Percentiles rank a stretch among this genome's conserved stretches.
phyloP scores from a whole-genome alignment of 805 yeast species.

The Allodekkera sacchari region DNA sequence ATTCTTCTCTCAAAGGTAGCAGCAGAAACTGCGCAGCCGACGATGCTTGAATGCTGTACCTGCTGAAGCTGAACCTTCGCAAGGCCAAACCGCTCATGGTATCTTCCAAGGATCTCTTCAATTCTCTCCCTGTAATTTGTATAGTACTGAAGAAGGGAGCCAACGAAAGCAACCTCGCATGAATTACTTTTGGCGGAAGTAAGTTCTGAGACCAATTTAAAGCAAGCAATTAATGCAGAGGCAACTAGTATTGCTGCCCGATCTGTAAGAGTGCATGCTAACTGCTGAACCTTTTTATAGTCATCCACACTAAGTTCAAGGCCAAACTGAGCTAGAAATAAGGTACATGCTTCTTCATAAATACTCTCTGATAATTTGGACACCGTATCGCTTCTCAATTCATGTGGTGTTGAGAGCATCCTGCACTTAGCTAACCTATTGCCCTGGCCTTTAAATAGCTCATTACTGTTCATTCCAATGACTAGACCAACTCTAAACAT shows the following conservation, averaged over 20 bases:
- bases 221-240: constrained; percentile 31
- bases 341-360: neutral
- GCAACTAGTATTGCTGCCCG: constrained; percentile 40
- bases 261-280: constrained; percentile 29
- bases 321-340: constrained; percentile 2
- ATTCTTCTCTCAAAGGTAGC: no score
- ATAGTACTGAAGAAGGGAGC: constrained; percentile 10
- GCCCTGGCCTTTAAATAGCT: constrained; percentile 5
- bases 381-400: constrained; percentile 16
- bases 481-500: constrained; percentile 35
- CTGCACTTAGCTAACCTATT: neutral
- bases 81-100: constrained; percentile 16
- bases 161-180: constrained; percentile 6
- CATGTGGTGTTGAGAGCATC: constrained; percentile 3
- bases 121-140: constrained; percentile 6
- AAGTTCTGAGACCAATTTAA: constrained; percentile 16
- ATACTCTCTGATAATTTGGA: constrained; percentile 24
- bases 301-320: constrained; percentile 5
- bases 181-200: neutral
- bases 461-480: constrained; percentile 22
- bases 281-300: constrained; percentile 4
- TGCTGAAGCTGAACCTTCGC: constrained; percentile 29
- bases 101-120: constrained; percentile 3
- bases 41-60: constrained; percentile 37
- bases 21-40: constrained; percentile 53